Evolutionary conservation across 2,329 filamentous ascomycete species (phyloP), one percentile per base, ranked within the genome.

Genomic region (Verticillium tricorpus): DNA sequence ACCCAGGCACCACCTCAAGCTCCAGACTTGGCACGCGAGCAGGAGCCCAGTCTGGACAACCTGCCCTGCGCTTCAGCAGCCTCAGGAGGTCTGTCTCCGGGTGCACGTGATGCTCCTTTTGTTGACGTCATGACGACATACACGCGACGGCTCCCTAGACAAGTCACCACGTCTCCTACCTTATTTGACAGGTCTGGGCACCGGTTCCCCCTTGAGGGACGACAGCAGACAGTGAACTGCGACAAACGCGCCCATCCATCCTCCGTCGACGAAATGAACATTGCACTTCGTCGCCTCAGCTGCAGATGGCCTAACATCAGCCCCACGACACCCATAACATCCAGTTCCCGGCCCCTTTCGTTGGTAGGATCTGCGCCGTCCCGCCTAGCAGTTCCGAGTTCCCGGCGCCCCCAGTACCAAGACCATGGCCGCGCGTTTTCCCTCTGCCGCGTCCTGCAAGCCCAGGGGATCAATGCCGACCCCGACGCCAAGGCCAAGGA

Each of bases 401-500:
- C 35, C 55, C 34, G 37, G 34, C 11, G 34, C 35, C 14, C 19
- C 15, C 34, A 25, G 19, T 58, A 58, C 56, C 57, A 58, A 58
- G 57, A 58, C 57, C 31, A 19, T 39, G 57, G 57, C 37, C 57
- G 57, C 57, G 57, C 57, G 57, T 58, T 58, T 25, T 58, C 57
- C 17, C 7, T 17, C 57, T 14, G n/a, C 25, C 25, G 25, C 11
- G 25, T 37, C 57, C 57, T 58, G 45, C 57, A 58, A 19, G 37
- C 19, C 15, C 57, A 58, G 57, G 37, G 25, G 6, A 32, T 19
- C 56, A 14, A 58, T 7, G 32, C 45, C n/a, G 45, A 52, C 39
- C 39, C 57, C 2, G 69, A 69, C 9, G 66, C 69, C 56, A 72
- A 72, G 58, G 70, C 71, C 22, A 71, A 67, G 58, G 63, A 67